Evolutionary conservation across 176 grass and related monocot species (phyloP).

Genomic region (Eleusine indica): DNA sequence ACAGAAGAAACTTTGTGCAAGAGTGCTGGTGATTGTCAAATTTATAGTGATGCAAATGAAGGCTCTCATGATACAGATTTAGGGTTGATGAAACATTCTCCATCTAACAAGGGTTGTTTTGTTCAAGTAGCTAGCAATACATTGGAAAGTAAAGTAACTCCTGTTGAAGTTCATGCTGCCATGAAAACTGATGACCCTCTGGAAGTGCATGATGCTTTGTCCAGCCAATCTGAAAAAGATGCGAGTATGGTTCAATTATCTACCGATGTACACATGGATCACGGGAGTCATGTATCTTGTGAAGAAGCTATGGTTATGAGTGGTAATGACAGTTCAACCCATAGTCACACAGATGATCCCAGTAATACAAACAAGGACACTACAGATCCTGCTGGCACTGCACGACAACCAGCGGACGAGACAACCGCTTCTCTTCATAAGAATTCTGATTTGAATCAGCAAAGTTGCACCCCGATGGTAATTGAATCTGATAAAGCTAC

Average conservation of each 20-base stretch:
- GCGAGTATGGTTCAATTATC: slow-evolving; percentile 11
- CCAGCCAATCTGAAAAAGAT: slow-evolving; percentile 14
- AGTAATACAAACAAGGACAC: neutral
- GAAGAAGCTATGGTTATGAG: slow-evolving; percentile 3
- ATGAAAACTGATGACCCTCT: slow-evolving; percentile 30
- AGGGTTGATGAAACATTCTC: slow-evolving; percentile 3
- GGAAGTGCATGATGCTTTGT: slow-evolving; percentile 13
- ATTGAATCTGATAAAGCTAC: slow-evolving; percentile 17
- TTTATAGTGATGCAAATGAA: slow-evolving; percentile 21
- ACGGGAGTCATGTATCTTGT: slow-evolving; percentile 18
- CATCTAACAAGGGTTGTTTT: slow-evolving; percentile 36
- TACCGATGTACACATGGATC: slow-evolving; percentile 34
- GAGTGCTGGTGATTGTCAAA: slow-evolving; percentile 12
- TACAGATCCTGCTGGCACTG: neutral
- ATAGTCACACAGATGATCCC: neutral
- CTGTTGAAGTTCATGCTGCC: slow-evolving; percentile 5
- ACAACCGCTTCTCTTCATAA: slow-evolving; percentile 22
- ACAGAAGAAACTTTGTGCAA: slow-evolving; percentile 10
- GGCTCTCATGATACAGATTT: slow-evolving; percentile 3
- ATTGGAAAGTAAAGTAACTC: slow-evolving; percentile 13
- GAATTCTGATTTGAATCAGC: slow-evolving; percentile 21
- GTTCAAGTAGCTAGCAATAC: slow-evolving; percentile 24
- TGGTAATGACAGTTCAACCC: slow-evolving; percentile 6
- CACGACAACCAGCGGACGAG: neutral
- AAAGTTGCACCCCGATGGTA: neutral